Evolutionary conservation across 257 asterid species (phyloP), one percentile per base, ranked within the genome.

Genomic region (Mitragyna speciosa): DNA sequence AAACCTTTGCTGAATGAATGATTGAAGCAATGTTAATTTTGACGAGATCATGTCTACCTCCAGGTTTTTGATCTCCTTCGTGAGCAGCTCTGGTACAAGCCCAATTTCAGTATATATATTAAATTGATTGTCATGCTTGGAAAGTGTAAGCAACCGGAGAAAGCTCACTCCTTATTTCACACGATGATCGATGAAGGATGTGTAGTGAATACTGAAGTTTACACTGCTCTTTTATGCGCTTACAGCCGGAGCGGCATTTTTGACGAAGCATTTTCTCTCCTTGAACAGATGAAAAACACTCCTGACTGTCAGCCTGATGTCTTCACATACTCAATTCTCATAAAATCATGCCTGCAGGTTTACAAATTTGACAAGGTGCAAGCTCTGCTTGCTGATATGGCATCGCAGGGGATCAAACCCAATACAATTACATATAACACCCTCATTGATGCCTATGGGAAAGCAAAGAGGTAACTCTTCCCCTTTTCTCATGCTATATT

Each of bases 131-230:
- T 90, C 80, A 95, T 95, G 99, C 97, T 95, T 68, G 99, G 99
- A 75, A 95, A 95, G 83, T 93, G 99, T 84, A 95, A 92, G 95
- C 98, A 95, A 85, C 99, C 98, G 10, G 99, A 93, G 90, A 95
- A 87, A 86, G 99, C 99, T 79, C 93, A 83, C 71, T 86, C 88
- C 69, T 85, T 95, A 78, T 95, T 92, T 74, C 91, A 92, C 85
- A 90, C 89, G 85, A 92, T 95, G 97, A 78, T 86, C 64, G 97
- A 93, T 64, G 99, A 95, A 86, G 97, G 97, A 22, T 95, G 98
- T 85, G 83, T 61, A 30, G 83, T 88, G 85, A 93, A 89, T 84
- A 90, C 83, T 73, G 98, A 93, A 87, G 93, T 92, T 85, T 95
- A 84, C 85, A 95, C 98, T 76, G 99, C 99, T 83, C 93, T 95